Conservation (phyloP, 140 eudicot species). For the Oenanthe javanica region DNA sequence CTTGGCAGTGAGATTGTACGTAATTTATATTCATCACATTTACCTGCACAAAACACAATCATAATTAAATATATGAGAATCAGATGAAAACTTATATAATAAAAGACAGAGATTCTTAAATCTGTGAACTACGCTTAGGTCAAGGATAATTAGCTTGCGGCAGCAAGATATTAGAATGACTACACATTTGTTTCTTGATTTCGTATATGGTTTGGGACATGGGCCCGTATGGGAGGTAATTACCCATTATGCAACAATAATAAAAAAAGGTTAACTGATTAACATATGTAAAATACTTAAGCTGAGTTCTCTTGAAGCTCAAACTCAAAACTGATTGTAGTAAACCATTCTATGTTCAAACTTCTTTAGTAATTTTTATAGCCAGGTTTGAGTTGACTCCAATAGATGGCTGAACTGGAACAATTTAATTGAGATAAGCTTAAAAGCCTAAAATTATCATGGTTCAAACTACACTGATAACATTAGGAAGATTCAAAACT, state of each 20-base stretch:
- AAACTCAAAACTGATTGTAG: neutral
- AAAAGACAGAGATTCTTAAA: neutral
- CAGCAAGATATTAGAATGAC: neutral
- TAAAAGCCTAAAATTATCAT: neutral
- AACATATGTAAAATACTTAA: neutral
- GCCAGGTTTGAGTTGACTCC: neutral
- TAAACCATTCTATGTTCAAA: neutral
- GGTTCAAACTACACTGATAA: neutral
- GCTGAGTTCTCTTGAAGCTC: neutral
- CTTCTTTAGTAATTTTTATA: neutral
- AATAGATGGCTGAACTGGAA: neutral
- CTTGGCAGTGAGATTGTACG: constrained; percentile 30
- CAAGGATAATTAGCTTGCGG: neutral
- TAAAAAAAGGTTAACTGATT: neutral
- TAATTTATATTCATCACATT: constrained; percentile 50
- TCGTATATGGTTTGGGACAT: neutral
- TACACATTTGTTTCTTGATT: neutral
- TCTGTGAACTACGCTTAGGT: neutral
- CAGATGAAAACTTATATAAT: neutral
- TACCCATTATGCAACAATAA: neutral
- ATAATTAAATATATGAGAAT: neutral
- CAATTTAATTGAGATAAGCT: neutral
- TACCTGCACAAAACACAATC: constrained; percentile 32
- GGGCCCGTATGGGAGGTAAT: neutral
- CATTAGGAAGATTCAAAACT: neutral